These are phyloP conservation scores for Tricholoma flavovirens DNA, from an alignment of 768 basidiomycete species.

Conservation along the genomic window DNA sequence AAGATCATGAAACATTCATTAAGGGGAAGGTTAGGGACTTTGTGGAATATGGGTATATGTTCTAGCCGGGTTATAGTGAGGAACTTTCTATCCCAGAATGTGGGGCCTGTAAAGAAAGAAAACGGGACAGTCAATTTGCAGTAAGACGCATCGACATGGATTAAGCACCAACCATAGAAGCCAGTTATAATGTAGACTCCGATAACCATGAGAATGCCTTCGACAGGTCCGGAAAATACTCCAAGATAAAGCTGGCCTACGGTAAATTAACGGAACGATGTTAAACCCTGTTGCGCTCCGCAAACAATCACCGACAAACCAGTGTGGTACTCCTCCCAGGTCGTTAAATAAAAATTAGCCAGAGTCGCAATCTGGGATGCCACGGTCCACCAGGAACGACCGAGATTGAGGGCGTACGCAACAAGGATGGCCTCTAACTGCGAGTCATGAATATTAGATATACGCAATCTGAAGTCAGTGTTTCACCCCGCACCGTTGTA, in stretches of 20 bases:
- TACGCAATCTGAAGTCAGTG: background rate
- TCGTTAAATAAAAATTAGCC: slow-evolving; percentile 77
- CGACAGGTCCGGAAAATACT: slow-evolving; percentile 91
- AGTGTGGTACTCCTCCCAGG: slow-evolving; percentile 87
- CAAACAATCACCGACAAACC: slow-evolving; percentile 34
- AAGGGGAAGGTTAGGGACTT: slow-evolving; percentile 63
- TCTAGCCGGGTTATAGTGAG: slow-evolving; percentile 55
- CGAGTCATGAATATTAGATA: background rate
- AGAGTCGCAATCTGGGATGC: slow-evolving; percentile 73
- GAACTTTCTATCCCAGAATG: slow-evolving; percentile 74
- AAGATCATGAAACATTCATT: slow-evolving; percentile 90
- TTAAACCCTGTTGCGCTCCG: background rate
- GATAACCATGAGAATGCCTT: slow-evolving; percentile 88
- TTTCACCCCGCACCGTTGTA: slow-evolving; percentile 60
- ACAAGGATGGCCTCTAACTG: slow-evolving; percentile 86
- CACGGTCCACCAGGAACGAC: slow-evolving; percentile 96
- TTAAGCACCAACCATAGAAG: slow-evolving; percentile 47
- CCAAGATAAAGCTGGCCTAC: slow-evolving; percentile 85
- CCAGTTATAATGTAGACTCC: slow-evolving; percentile 75
- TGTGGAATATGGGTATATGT: slow-evolving; percentile 39
- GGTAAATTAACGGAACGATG: background rate
- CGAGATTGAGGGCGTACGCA: slow-evolving; percentile 82
- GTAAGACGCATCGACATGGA: background rate
- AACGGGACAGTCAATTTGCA: background rate
- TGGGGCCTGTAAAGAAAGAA: slow-evolving; percentile 44